phyloP scores from a whole-genome alignment of 805 yeast genomes.

The Wickerhamomyces bovis region DNA sequence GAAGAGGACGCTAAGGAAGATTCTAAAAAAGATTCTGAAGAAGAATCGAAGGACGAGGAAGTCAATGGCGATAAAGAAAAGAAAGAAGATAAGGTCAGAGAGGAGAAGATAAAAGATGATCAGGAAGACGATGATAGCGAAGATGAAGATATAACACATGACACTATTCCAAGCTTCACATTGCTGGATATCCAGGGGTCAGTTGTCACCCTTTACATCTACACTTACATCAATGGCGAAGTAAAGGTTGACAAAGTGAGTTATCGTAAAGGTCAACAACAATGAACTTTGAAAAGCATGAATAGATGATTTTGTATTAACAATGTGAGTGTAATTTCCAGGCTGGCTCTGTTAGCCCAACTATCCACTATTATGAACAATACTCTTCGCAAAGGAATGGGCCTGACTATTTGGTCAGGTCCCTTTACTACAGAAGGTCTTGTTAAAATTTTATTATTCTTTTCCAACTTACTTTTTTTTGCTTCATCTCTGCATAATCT shows the following conservation, averaged over 20 bases:
- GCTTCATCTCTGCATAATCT: too few relatives aligned
- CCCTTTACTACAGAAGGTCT: too few relatives aligned
- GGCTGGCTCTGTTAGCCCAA: too few relatives aligned
- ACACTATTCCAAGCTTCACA: constrained; percentile 74
- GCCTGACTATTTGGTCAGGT: too few relatives aligned
- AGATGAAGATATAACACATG: constrained; percentile 18
- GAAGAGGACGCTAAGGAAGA: constrained; percentile 26
- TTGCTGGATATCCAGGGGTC: constrained; percentile 79
- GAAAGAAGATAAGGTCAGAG: constrained; percentile 3
- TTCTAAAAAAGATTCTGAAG: constrained; percentile 26
- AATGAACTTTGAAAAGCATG: neutral
- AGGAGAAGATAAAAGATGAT: constrained; percentile 14
- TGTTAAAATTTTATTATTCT: too few relatives aligned
- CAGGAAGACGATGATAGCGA: constrained; percentile 21
- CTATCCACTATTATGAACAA: too few relatives aligned
- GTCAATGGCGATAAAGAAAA: constrained; percentile 6
- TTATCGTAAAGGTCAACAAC: constrained; percentile 43
- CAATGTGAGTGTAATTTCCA: neutral
- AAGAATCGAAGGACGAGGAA: constrained; percentile 7
- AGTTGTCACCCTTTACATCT: constrained; percentile 75
- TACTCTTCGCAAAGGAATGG: too few relatives aligned
- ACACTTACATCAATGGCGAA: constrained; percentile 73
- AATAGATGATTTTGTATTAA: neutral
- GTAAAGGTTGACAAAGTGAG: constrained; percentile 87
- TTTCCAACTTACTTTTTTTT: too few relatives aligned